A percentile compares a stretch with the other conserved stretches of the same genome.
phyloP scores from a whole-genome alignment of 495 filamentous ascomycete species.

The Baudoinia panamericana region DNA sequence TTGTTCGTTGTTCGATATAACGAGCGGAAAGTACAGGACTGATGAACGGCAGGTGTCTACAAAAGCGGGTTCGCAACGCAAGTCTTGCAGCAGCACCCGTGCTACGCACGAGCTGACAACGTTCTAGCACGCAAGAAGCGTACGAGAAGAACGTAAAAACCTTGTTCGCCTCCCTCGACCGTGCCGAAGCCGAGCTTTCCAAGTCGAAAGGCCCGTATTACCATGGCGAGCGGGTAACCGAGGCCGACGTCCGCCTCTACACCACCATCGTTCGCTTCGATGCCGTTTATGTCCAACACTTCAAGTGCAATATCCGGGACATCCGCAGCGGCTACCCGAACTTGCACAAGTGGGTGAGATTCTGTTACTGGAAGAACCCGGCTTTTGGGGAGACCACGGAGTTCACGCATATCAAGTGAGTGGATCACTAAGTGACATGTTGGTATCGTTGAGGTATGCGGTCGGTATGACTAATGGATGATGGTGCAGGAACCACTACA shows the following conservation, averaged over 20 bases:
- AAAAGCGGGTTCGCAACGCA: conserved; percentile 56
- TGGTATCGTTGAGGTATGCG: not conserved
- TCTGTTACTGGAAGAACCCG: conserved; percentile 54
- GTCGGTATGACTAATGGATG: too few relatives aligned
- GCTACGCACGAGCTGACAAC: conserved; percentile 19
- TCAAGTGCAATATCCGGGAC: conserved; percentile 80
- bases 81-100: conserved; percentile 7
- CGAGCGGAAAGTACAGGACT: not conserved
- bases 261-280: conserved; percentile 29
- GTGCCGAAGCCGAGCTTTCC: conserved; percentile 52
- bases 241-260: conserved; percentile 71
- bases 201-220: conserved; percentile 47
- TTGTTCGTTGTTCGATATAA: not conserved
- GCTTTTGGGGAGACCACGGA: conserved; percentile 51
- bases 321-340: conserved; percentile 65
- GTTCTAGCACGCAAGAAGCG: conserved; percentile 32
- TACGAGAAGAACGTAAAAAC: conserved; percentile 43
- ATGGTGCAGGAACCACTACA: conserved; percentile 63
- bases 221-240: conserved; percentile 56
- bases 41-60: conserved; percentile 39
- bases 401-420: conserved; percentile 47
- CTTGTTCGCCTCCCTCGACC: conserved; percentile 62
- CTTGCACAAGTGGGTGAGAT: conserved; percentile 53
- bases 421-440: not conserved
- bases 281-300: conserved; percentile 54